Evolutionary conservation across 2,329 filamentous ascomycete genomes (phyloP), one percentile per base, ranked within the genome.

Genomic region (Trichoderma sp.): DNA sequence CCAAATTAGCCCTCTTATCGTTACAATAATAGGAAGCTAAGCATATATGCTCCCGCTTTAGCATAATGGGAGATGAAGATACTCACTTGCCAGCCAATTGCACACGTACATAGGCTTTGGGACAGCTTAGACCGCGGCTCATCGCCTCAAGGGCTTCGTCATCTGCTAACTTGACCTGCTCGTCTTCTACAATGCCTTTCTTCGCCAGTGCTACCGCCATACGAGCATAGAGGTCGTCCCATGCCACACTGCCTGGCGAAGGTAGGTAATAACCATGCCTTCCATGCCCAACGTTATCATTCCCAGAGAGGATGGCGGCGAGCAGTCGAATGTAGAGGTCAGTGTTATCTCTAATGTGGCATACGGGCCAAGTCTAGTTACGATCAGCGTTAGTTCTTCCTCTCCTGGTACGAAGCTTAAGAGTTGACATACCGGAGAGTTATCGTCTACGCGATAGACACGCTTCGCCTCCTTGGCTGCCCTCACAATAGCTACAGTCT

Each of bases 31-130:
- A 59, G 15, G 3, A 7, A 34, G 20, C 3, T n/a, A 7, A 0
- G 23, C 17, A 30, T 23, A 3, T 12, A 9, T 34, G 28, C 57
- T 59, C 34, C 30, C 3, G 34, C 8, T n/a, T 1, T 12, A 13
- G 4, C 6, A 7, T 39, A 47, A 47, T 2, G 11, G 2, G 13
- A 20, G 36, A n/a, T 4, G 7, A 36, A 17, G 11, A 36, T 6
- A 66, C 28, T 65, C 26, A 66, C 63, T 66, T 66, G 6, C 43
- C 63, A 28, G 28, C 47, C n/a, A 55, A 34, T n/a, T 66, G 63
- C 15, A 66, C 28, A 3, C 17, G 43, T 12, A 55, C n/a, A 36
- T 55, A 47, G 11, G 15, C 47, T 55, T 55, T 66, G 8, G 63
- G 43, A n/a, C 43, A 66, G n/a, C 7, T 36, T 4, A 66, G 28